Evolutionary conservation across 345 rosid species (phyloP).

Genomic region (Clausena lansium): DNA sequence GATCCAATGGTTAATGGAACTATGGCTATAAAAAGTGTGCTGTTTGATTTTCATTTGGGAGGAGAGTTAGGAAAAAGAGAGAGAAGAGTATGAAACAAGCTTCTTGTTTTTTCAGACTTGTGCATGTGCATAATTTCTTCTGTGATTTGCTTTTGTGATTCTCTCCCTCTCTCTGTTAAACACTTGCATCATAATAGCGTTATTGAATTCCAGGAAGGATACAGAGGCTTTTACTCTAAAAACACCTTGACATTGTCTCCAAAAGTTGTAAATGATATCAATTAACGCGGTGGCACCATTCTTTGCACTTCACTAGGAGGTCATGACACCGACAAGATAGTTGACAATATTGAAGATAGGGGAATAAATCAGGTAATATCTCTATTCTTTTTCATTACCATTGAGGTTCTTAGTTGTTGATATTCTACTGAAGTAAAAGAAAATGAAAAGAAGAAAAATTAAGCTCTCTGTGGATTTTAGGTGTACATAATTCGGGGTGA

Average conservation of each 20-base stretch:
- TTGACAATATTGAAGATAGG: conserved; percentile 90
- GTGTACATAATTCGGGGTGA: conserved; percentile 96
- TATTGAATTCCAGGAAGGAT: conserved; percentile 66
- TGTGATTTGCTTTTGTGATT: neutral
- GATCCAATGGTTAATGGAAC: neutral
- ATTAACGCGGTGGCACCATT: conserved; percentile 89
- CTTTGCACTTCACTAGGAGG: conserved; percentile 90
- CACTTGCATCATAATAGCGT: neutral
- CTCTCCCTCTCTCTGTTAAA: neutral
- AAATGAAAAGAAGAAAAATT: neutral
- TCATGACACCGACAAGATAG: conserved; percentile 85
- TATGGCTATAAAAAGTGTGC: neutral
- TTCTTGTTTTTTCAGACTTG: neutral
- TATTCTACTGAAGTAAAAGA: neutral
- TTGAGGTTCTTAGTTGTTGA: neutral
- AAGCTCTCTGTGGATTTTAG: conserved; percentile 36
- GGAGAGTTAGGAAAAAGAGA: neutral
- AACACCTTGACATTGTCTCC: conserved; percentile 68
- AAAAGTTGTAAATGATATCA: conserved; percentile 82
- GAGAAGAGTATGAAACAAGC: conserved; percentile 5
- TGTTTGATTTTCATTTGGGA: neutral
- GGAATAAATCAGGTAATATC: conserved; percentile 78
- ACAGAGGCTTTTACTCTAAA: conserved; percentile 77
- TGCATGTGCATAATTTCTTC: no score
- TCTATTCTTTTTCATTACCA: conserved; percentile 7